Base-by-base conservation (phyloP, 1,139 yeast genomes). In the Sugiyamaella japonica region DNA sequence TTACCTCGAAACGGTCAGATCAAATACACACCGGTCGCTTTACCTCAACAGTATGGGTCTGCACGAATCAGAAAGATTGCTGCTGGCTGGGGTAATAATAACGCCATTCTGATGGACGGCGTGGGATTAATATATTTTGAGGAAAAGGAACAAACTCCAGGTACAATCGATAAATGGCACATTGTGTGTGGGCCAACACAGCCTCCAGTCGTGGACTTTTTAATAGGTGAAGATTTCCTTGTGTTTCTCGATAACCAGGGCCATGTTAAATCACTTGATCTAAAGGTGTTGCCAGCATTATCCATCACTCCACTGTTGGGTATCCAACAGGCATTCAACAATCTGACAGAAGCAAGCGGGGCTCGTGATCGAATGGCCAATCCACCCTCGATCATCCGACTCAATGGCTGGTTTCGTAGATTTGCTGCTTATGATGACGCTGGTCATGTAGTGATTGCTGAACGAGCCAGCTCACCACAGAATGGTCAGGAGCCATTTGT, bases 1-100 rank as follows among this genome's bases (percentile, higher is more conserved):
- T 61, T 86, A 1, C 85, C 82, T 75, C 75, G 82, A 0, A 86
- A 93, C 91, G 95, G 86, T 49, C 45, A 52, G 39, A 9, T 48
- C 13, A 54, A 63, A 8, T 65, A 57, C 52, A 58, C 56, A 7
- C 55, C 50, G 7, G 61, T 60, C 2, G 93, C 89, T 0, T 76
- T 82, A 1, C 69, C 67, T 46, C n/a, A 59, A 86, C 38, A 64
- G 56, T 6, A 83, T 86, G n/a, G n/a, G n/a, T n/a, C n/a, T 59
- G 46, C 25, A 7, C 8, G 4, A 9, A 20, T 48, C 4, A n/a
- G 3, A 23, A 82, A 79, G 62, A 77, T 84, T 9, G 75, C 76
- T 17, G 85, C 89, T 28, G 95, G 95, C 0, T 87, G 95, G 95
- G 46, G 45, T n/a, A 5, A 13, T 3, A 12, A 12, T 32, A 34